These are phyloP conservation scores for Scopulariopsis brevicaulis DNA, from an alignment of 2,329 filamentous ascomycete species.

Conservation along the genomic window DNA sequence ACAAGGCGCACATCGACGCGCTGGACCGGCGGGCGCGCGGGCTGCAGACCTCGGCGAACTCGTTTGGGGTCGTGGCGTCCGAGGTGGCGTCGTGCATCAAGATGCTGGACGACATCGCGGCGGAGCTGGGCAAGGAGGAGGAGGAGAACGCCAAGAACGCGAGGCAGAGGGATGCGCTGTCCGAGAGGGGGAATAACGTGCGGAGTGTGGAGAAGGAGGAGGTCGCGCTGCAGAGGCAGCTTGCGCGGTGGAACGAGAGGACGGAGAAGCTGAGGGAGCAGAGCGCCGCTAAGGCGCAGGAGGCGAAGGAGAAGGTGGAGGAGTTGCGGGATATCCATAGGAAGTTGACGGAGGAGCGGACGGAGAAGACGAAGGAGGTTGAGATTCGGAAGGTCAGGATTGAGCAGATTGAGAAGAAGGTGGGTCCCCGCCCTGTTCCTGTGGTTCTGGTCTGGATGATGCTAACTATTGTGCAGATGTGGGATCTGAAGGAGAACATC, in stretches of 20 bases:
- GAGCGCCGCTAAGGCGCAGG: slow-evolving; percentile 68
- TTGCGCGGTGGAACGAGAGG: slow-evolving; percentile 75
- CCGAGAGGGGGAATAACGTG: slow-evolving; percentile 79
- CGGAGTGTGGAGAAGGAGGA: slow-evolving; percentile 87
- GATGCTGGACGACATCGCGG: slow-evolving; percentile 74
- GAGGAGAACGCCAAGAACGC: slow-evolving; percentile 74
- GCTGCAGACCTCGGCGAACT: slow-evolving; percentile 83
- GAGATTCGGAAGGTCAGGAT: slow-evolving; percentile 87
- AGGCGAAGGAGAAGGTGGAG: slow-evolving; percentile 82
- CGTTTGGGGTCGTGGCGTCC: slow-evolving; percentile 70
- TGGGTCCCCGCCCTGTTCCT: slow-evolving; percentile 24
- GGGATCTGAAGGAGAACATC: slow-evolving; percentile 93
- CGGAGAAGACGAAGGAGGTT: slow-evolving; percentile 82
- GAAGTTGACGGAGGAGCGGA: slow-evolving; percentile 71
- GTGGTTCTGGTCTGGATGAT: slow-evolving; percentile 12
- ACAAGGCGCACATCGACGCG: slow-evolving; percentile 76
- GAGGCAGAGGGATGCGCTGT: slow-evolving; percentile 75
- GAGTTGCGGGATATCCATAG: slow-evolving; percentile 71
- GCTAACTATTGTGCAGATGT: slow-evolving; percentile 55
- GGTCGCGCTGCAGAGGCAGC: slow-evolving; percentile 68
- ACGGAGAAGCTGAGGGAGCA: slow-evolving; percentile 75
- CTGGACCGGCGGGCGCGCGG: slow-evolving; percentile 82
- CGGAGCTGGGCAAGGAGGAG: slow-evolving; percentile 82
- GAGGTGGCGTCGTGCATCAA: slow-evolving; percentile 86
- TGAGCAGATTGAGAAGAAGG: slow-evolving; percentile 98